Base-by-base conservation (phyloP, 371 early-diverging fungal species). In the Mortierella polycephala region DNA sequence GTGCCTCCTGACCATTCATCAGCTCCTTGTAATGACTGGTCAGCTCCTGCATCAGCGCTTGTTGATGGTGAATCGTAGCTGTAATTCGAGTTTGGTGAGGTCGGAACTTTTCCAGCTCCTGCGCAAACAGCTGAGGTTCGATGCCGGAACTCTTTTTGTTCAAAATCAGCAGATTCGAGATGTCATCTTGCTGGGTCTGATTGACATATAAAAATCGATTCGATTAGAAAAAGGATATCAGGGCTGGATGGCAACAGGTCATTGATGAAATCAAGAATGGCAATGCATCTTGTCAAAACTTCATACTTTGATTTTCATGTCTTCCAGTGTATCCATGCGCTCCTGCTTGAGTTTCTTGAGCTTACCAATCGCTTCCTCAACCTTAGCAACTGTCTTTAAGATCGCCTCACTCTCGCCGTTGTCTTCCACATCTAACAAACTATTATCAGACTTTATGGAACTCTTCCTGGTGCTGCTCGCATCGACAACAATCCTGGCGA, bases 81-180 rank as follows among this genome's bases (percentile, higher is more conserved):
- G 88, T 83, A 41, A 98, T 85, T 18, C 93, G 87, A 45, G 92
- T 89, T 57, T 91, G 89, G 67, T 93, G 88, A 12, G 92, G 91
- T 13, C 91, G 85, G 76, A 91, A 98, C 83, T 98, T 98, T 72
- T 92, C 92, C 42, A 98, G 85, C 74, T 98, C 96, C 59, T 90
- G 83, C 5, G 91, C 88, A 87, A 98, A 97, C 11, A 98, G 84
- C 61, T 96, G 93, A 44, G 88, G 89, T 69, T 96, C 96, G 11
- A 91, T 87, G 60, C 92, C 90, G 12, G 86, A 81, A 1, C 82
- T 75, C 73, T 89, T 91, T 65, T 93, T 94, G 86, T 96, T 95
- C 8, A 95, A 65, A 55, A 98, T 87, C 67, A 98, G 81, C 10
- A 93, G 60, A 18, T 90, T 86, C 11, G 95, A 92, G 47, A 98